Evolutionary conservation across 208 protist genomes (phyloP), one percentile per base, ranked within the genome.

Genomic region (Acanthamoeba pearcei): DNA sequence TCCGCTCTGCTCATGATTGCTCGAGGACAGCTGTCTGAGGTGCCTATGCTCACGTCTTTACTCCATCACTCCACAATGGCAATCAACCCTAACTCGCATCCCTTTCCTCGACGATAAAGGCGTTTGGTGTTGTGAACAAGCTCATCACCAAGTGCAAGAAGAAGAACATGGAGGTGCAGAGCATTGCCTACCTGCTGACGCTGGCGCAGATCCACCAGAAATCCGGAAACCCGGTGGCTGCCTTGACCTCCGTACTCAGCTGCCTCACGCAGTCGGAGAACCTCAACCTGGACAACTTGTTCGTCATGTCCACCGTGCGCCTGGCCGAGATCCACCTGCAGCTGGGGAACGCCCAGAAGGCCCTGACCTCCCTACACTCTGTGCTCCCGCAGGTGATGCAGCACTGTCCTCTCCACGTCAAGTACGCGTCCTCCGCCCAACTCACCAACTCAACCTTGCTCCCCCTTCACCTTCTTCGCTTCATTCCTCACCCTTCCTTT

Each of bases 181-280:
- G 64, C 35, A 57, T 76, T 22, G n/a, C 22, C n/a, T 92, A 92
- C 49, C 62, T 92, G 19, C 86, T 92, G 4, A 78, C 62, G 35
- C 64, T 92, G 42, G 86, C 62, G 19, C 62, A 92, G 62, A 92
- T 92, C 86, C 64, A 92, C 86, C 62, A 78, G 86, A 24, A 38
- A 22, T 70, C 62, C 3, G 86, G 86, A 22, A 70, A 92, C 12
- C 32, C 86, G 17, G 64, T 92, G 27, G 86, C 55, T 4, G 86
- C 86, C n/a, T 38, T 92, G 35, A 70, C 86, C 15, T 74, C 55
- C 5, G 86, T 92, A 24, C 86, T 92, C 9, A 78, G 62, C 64
- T 92, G 86, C 24, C 86, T 92, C 60, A 92, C 86, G n/a, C 86
- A 92, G 15, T 72, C 62, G 5, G 62, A 92, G 86, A 92, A 92